A percentile compares a stretch with the other conserved stretches of the same genome.
These are phyloP conservation scores for Starmerella riodocensis DNA, from an alignment of 805 yeast genomes.

Conservation along the genomic window DNA sequence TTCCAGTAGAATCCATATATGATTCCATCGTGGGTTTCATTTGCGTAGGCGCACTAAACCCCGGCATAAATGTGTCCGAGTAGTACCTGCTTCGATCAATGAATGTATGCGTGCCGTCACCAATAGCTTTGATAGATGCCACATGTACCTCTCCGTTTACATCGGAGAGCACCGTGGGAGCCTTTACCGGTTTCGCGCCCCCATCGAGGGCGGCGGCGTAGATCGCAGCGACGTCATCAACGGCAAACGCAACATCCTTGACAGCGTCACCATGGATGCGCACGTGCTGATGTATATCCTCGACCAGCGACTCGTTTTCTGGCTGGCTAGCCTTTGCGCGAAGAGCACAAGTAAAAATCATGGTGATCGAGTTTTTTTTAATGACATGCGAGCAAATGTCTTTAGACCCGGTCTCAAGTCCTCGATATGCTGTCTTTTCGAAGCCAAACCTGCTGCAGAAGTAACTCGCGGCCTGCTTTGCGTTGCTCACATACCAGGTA, in stretches of 20 bases:
- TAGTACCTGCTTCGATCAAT: slow-evolving; percentile 34
- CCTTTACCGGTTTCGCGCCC: slow-evolving; percentile 36
- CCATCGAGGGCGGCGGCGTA: slow-evolving; percentile 36
- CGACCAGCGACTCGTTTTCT: slow-evolving; percentile 22
- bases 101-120: slow-evolving; percentile 60
- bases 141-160: slow-evolving; percentile 37
- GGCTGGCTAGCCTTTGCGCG: slow-evolving; percentile 23
- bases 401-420: slow-evolving; percentile 56
- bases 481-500: slow-evolving; percentile 62
- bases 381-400: slow-evolving; percentile 48
- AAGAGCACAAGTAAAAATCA: slow-evolving; percentile 36
- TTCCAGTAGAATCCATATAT: slow-evolving; percentile 29
- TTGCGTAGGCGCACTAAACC: slow-evolving; percentile 25
- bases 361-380: slow-evolving; percentile 38
- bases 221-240: slow-evolving; percentile 36
- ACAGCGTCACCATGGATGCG: slow-evolving; percentile 63
- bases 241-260: slow-evolving; percentile 61
- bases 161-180: slow-evolving; percentile 28
- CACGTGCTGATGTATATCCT: slow-evolving; percentile 36
- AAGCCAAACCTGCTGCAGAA: slow-evolving; percentile 52
- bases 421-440: slow-evolving; percentile 44
- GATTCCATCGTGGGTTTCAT: slow-evolving; percentile 19
- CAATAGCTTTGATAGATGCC: slow-evolving; percentile 43
- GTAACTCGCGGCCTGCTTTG: slow-evolving; percentile 46
- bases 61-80: slow-evolving; percentile 41